Base-by-base conservation (phyloP, 1,284 basidiomycete species). In the Hemileia vastatrix region DNA sequence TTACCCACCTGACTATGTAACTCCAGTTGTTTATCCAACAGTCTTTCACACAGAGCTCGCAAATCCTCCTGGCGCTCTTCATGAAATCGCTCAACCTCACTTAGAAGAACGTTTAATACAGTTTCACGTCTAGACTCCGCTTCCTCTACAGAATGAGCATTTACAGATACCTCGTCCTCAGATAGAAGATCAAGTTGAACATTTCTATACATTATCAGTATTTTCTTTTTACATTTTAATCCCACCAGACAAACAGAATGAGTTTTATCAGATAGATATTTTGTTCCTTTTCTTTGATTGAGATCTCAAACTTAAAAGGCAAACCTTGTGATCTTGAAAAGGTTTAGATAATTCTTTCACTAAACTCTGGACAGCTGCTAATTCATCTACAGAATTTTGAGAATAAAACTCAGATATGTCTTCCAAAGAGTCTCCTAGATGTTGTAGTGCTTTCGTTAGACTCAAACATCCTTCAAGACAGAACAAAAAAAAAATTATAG, bases 71-170 rank as follows among this genome's bases (percentile, higher is more conserved):
- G 43, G 9, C 27, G 40, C 19, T 60, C 58, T 23, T 60, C 49
- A 33, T 60, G 58, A 21, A 45, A 44, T 45, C 58, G 23, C 32
- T 60, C 58, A n/a, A 60, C 47, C 43, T 60, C 58, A 51, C 58
- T 52, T 43, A 60, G 44, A 15, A 60, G 43, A 0, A 60, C 58
- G 24, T 60, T 60, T n/a, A 60, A 18, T 40, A 60, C 58, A 11
- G 58, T 60, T 40, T 60, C 58, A 21, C 52, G 40, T 2, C 58
- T 49, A 2, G 48, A 36, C 27, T 60, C 58, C 18, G 54, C 43
- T 6, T 27, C 49, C 5, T 59, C 57, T n/a, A n/a, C n/a, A n/a
- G n/a, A n/a, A 15, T 43, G 18, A 33, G 33, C 9, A 24, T 50
- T 9, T 8, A 23, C 18, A 3, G 32, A 27, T 18, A 24, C 32